Base-by-base conservation (phyloP, 164 flowering plant genomes). In the Hamamelis virginiana region DNA sequence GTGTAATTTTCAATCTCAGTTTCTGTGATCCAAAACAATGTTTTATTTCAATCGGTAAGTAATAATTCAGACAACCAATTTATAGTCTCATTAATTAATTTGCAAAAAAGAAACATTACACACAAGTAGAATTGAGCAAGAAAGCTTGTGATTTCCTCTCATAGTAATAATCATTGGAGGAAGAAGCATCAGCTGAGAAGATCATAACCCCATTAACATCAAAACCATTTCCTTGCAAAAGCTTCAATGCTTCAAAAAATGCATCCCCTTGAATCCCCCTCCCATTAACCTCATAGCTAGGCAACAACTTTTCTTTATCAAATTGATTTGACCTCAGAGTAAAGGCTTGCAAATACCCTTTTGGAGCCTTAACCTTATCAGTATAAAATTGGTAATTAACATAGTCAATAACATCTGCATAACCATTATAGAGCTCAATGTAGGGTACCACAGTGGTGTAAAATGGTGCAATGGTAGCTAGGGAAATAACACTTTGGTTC, bases 181-280 rank as follows among this genome's bases (percentile, higher is more conserved):
- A 41, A 46, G 86, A 81, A 69, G 78, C 92, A 78, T 87, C 93
- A 62, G 91, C 93, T 10, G 91, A 89, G 75, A 68, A 87, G 47
- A 86, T 85, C 91, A 89, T 89, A 14, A 84, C 80, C 11, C 91
- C 91, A 69, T 85, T 80, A n/a, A 89, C 77, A 3, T 60, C 78
- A 67, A 80, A 80, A 9, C 79, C 87, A 70, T 80, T 80, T 10
- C 65, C 59, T 67, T 84, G 78, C 80, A 87, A 74, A 64, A 87
- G 66, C 10, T 55, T 64, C 76, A 85, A 73, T 1, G 89, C 87
- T 9, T 65, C 80, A 58, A 89, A 89, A 64, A 89, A 87, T 22
- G 82, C 78, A 70, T 89, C 88, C 69, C 94, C 94, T 76, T 89
- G 91, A 69, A 89, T 87, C n/a, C 89, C 94, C 33, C 91, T 84